Base-by-base conservation (phyloP, 306 rosid genomes). In the Betula pendula region DNA sequence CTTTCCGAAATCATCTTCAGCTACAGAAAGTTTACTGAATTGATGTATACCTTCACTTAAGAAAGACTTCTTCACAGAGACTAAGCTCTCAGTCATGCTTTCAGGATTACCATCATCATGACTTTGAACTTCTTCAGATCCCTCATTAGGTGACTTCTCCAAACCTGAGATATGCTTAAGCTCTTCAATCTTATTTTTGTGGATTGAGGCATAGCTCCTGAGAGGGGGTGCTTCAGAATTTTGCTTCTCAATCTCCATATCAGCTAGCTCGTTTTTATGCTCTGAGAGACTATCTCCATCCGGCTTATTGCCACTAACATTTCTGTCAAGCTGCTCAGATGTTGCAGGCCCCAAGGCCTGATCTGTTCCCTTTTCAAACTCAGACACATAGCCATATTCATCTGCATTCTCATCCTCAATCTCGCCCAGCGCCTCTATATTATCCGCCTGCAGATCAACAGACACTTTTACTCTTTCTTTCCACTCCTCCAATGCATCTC, bases 261-360 rank as follows among this genome's bases (percentile, higher is more conserved):
- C 79, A 50, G 73, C 40, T 17, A 58, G 16, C 31, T 75, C 74
- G 77, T 88, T 91, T 51, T 77, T 67, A 52, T 84, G 83, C 15
- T 68, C 77, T 19, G 88, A 77, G 38, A 0, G 74, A 80, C 73
- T 42, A 60, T 87, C 90, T 71, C 81, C 80, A 68, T 84, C 85
- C 47, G 33, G 50, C 79, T 74, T 87, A 74, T 79, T 71, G 15
- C 51, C 70, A 72, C 81, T 78, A 72, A 85, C 80, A 79, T 81
- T 88, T 82, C 45, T 83, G 76, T 90, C 89, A 35, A 83, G 81
- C 85, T 95, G 98, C 73, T 95, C 98, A 29, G 88, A 63, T 22
- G 91, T 89, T 72, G 98, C 98, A 73, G 92, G 91, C 20, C 98
- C 98, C 89, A 92, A 59, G 31, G 98, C 96, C 84, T 95, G 98